Evolutionary conservation across 306 rosid genomes (phyloP).

Genomic region (Rosa multiflora): DNA sequence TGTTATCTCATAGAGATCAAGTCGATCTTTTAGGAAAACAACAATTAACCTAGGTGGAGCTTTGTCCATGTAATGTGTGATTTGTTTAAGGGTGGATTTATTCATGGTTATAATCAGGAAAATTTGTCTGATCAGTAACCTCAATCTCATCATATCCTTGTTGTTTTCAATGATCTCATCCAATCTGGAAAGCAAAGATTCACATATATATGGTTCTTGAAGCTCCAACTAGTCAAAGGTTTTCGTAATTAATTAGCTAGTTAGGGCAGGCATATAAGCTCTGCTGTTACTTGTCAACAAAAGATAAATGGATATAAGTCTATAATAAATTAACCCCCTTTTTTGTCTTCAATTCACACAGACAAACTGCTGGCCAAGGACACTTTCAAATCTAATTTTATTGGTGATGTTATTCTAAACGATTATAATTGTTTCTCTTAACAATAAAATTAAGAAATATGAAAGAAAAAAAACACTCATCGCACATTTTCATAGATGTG

Average conservation of each 20-base stretch:
- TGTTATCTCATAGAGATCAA: background rate
- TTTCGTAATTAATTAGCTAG: background rate
- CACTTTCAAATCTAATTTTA: too few species aligned
- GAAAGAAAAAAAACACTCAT: too few species aligned
- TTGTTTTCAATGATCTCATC: background rate
- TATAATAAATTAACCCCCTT: too few species aligned
- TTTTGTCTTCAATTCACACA: too few species aligned
- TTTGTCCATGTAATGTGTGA: slow-evolving; percentile 9
- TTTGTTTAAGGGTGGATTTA: background rate
- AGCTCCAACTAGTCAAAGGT: background rate
- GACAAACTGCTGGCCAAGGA: too few species aligned
- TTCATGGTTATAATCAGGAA: background rate
- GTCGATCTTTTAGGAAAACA: slow-evolving; percentile 20
- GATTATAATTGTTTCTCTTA: too few species aligned
- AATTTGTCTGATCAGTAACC: background rate
- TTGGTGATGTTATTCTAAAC: too few species aligned
- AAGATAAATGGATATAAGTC: too few species aligned
- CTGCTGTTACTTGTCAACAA: background rate
- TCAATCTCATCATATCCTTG: background rate
- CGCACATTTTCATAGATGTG: too few species aligned
- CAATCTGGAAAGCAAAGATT: background rate
- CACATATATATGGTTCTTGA: slow-evolving; percentile 6
- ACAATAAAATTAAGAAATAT: too few species aligned
- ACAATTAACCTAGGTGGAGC: background rate
- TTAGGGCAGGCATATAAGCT: background rate